phyloP scores from a whole-genome alignment of 1,284 basidiomycete genomes.

The Sporisorium exsertum region DNA sequence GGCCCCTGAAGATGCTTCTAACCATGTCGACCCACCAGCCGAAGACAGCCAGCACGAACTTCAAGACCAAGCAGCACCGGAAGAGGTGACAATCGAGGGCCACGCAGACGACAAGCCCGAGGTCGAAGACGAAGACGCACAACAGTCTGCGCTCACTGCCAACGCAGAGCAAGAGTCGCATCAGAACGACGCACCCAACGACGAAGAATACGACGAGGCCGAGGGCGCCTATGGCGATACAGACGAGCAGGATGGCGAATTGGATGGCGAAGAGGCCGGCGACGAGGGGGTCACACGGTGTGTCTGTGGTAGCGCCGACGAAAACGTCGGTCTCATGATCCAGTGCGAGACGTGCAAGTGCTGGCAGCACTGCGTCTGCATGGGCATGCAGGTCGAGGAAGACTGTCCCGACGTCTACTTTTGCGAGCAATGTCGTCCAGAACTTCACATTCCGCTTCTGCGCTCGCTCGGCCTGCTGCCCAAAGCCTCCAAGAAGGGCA shows the following conservation, averaged over 20 bases:
- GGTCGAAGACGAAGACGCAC: constrained; percentile 19
- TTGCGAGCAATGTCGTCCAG: constrained; percentile 92
- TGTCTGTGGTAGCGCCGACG: constrained; percentile 86
- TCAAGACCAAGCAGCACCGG: constrained; percentile 14
- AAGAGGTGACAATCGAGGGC: constrained; percentile 20
- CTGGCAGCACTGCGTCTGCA: constrained; percentile 97
- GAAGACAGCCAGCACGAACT: constrained; percentile 2
- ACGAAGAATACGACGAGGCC: constrained; percentile 17
- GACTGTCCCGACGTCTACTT: constrained; percentile 77
- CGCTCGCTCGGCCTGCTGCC: constrained; percentile 63
- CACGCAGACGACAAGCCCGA: constrained; percentile 16
- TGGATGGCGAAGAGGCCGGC: constrained; percentile 73
- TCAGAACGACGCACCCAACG: neutral
- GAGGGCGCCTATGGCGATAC: constrained; percentile 32
- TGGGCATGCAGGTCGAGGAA: constrained; percentile 89
- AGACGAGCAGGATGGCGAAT: constrained; percentile 31
- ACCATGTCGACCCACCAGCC: neutral
- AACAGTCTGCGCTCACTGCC: neutral
- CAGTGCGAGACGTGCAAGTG: constrained; percentile 96
- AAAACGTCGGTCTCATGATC: constrained; percentile 82
- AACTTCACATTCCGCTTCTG: constrained; percentile 75
- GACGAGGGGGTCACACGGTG: constrained; percentile 90
- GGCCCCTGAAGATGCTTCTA: neutral
- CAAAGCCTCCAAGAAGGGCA: constrained; percentile 55
- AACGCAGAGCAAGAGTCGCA: constrained; percentile 6